These are phyloP conservation scores for Elymus sibiricus DNA, from an alignment of 176 grass and related monocot genomes.

Conservation along the genomic window DNA sequence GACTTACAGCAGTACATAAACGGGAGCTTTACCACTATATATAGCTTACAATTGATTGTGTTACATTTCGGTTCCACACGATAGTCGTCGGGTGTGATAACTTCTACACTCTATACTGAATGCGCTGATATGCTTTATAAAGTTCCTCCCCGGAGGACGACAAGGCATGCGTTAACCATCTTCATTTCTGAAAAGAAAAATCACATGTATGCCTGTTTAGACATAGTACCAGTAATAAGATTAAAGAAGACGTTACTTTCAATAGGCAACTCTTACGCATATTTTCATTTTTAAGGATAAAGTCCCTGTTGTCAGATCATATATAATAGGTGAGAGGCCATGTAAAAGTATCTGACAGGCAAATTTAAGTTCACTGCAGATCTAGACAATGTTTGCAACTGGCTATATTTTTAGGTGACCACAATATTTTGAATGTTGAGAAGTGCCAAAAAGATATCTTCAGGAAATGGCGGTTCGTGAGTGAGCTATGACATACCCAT, in stretches of 20 bases:
- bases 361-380: not conserved
- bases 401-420: not conserved
- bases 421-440: not conserved
- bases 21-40: not conserved
- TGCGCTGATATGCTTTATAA: not conserved
- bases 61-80: not conserved
- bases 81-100: not conserved
- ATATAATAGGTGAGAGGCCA: not conserved
- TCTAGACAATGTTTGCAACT: not conserved
- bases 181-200: slow-evolving; percentile 38
- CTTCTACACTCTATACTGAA: not conserved
- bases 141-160: not conserved
- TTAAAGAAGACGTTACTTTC: not conserved
- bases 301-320: not conserved
- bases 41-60: not conserved
- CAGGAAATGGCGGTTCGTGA: not conserved
- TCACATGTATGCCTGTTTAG: not conserved
- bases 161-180: not conserved
- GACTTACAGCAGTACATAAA: not conserved
- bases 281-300: not conserved
- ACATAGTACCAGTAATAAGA: not conserved
- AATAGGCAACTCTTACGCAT: accelerated
- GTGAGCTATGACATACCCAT: slow-evolving; percentile 41
- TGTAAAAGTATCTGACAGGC: not conserved
- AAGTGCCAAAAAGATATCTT: not conserved